phyloP scores from a whole-genome alignment of 1,284 basidiomycete species.

The Cryptococcus amylolentus region DNA sequence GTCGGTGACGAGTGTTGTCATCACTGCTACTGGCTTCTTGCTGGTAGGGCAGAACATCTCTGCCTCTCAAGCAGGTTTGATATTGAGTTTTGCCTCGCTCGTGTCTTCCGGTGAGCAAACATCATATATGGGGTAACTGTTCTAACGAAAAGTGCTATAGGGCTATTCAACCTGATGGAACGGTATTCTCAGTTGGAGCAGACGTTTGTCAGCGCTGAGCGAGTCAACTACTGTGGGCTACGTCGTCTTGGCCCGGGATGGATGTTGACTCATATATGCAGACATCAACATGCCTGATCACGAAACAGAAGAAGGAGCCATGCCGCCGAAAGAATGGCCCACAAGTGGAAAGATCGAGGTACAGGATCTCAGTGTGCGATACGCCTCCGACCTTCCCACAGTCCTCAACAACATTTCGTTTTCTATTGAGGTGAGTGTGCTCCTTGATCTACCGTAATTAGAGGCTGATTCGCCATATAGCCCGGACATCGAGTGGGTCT shows the following conservation, averaged over 20 bases:
- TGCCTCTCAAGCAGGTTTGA: constrained; percentile 51
- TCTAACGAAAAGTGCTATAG: constrained; percentile 10
- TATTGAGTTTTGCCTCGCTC: constrained; percentile 48
- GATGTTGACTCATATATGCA: constrained; percentile 49
- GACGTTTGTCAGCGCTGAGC: constrained; percentile 49
- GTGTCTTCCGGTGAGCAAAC: constrained; percentile 37
- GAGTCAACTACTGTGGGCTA: constrained; percentile 49
- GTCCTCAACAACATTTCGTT: constrained; percentile 68
- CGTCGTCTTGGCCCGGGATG: not conserved
- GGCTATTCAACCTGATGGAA: constrained; percentile 37
- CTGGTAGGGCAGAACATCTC: constrained; percentile 47
- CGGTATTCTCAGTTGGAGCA: constrained; percentile 30
- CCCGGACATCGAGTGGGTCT: constrained; percentile 75
- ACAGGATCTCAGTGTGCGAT: constrained; percentile 61
- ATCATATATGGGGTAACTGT: not conserved
- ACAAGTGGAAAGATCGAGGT: constrained; percentile 61
- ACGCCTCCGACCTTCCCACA: constrained; percentile 66
- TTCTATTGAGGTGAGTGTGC: constrained; percentile 50
- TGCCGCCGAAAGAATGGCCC: constrained; percentile 62
- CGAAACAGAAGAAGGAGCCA: constrained; percentile 25
- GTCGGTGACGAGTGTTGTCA: constrained; percentile 33
- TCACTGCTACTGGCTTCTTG: constrained; percentile 47
- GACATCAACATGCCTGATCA: constrained; percentile 33
- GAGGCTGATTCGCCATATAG: constrained; percentile 7
- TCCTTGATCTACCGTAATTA: not conserved